Conservation (phyloP, 768 basidiomycete species). For the Panellus pusillus region DNA sequence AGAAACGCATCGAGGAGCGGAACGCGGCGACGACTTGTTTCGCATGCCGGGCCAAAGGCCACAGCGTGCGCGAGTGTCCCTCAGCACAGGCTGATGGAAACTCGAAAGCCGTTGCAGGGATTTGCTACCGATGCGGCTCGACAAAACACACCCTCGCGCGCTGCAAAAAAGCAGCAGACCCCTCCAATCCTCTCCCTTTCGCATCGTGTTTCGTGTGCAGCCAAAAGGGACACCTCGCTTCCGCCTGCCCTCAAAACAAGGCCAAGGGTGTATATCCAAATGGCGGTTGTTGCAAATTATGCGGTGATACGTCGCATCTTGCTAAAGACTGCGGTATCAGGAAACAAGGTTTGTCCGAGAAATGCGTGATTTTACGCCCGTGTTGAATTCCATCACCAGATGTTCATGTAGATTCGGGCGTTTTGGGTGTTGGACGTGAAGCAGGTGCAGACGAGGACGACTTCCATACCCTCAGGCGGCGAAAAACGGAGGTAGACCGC, state of each 20-base stretch:
- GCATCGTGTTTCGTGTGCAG: constrained; percentile 93
- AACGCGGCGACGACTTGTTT: constrained; percentile 71
- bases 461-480: constrained; percentile 79
- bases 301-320: constrained; percentile 81
- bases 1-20: constrained; percentile 62
- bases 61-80: constrained; percentile 82
- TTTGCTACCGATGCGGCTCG: constrained; percentile 88
- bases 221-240: constrained; percentile 81
- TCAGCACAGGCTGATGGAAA: constrained; percentile 31
- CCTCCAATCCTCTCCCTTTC: constrained; percentile 71
- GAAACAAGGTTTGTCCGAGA: constrained; percentile 46
- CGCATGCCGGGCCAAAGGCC: constrained; percentile 82
- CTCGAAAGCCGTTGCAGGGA: constrained; percentile 42
- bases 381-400: constrained; percentile 28
- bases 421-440: constrained; percentile 48
- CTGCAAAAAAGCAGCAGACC: constrained; percentile 68
- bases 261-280: constrained; percentile 86
- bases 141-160: constrained; percentile 73
- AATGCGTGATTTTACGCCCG: background rate
- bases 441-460: constrained; percentile 94
- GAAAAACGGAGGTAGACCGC: constrained; percentile 55
- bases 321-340: constrained; percentile 79
- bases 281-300: constrained; percentile 88
- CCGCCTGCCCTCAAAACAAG: constrained; percentile 78
- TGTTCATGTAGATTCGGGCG: constrained; percentile 34